Conservation (phyloP, 192 early-diverging fungal species). For the Coemansia sp. region DNA sequence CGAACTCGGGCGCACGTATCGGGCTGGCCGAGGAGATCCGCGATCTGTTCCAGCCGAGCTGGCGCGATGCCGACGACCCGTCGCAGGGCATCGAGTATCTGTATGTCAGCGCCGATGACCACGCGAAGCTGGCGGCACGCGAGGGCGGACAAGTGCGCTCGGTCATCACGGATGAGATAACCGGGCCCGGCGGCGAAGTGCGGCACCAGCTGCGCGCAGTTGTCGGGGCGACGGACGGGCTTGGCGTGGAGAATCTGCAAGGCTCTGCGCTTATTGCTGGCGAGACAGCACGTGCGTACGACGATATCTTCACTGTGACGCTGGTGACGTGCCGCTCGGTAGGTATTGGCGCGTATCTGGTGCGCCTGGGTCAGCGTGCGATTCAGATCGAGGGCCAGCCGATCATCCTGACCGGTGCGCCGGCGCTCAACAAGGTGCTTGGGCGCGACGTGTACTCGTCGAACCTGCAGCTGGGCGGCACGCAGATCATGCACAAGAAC, state of each 20-base stretch:
- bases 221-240: slow-evolving; percentile 82
- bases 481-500: slow-evolving; percentile 99
- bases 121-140: slow-evolving; percentile 62
- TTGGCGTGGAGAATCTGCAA: slow-evolving; percentile 96
- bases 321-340: slow-evolving; percentile 97
- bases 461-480: slow-evolving; percentile 97
- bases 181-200: slow-evolving; percentile 65
- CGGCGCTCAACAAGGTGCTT: slow-evolving; percentile 96
- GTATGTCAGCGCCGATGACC: slow-evolving; percentile 77
- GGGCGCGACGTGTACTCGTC: slow-evolving; percentile 98
- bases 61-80: slow-evolving; percentile 80
- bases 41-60: slow-evolving; percentile 81
- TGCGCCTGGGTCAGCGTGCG: slow-evolving; percentile 95
- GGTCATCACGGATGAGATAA: slow-evolving; percentile 71
- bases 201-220: slow-evolving; percentile 84
- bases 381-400: slow-evolving; percentile 98
- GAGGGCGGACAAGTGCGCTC: slow-evolving; percentile 63
- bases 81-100: slow-evolving; percentile 91
- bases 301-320: slow-evolving; percentile 97
- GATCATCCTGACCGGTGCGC: slow-evolving; percentile 96
- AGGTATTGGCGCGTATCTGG: slow-evolving; percentile 98
- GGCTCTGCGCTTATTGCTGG: slow-evolving; percentile 98
- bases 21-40: slow-evolving; percentile 94
- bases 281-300: slow-evolving; percentile 91
- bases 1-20: slow-evolving; percentile 98